Evolutionary conservation across 179 eudicot species (phyloP).

Genomic region (Nepenthes alata): DNA sequence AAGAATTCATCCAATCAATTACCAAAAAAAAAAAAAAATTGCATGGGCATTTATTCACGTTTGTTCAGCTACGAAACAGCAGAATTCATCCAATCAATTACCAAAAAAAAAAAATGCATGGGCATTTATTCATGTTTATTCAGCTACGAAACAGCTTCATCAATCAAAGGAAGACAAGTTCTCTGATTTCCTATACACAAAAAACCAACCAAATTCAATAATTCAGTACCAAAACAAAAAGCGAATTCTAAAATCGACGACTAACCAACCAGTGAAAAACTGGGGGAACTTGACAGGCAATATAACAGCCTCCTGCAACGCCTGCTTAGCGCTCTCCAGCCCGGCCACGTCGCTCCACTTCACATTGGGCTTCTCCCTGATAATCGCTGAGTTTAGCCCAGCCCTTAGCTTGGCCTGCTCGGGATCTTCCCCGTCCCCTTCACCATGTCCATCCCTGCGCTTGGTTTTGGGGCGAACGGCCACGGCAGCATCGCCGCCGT

Average conservation of each 20-base stretch:
- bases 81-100: too few species aligned
- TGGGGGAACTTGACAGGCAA: conserved; percentile 96
- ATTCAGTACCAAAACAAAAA: not conserved
- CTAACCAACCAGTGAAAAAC: conserved; percentile 67
- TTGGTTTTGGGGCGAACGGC: conserved; percentile 67
- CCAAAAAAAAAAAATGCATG: too few species aligned
- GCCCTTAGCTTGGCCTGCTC: conserved; percentile 74
- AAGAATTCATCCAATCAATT: too few species aligned
- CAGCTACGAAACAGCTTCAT: too few species aligned
- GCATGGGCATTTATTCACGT: too few species aligned
- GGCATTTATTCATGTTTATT: too few species aligned
- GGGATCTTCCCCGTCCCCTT: conserved; percentile 64
- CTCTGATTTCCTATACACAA: too few species aligned
- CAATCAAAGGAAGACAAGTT: too few species aligned
- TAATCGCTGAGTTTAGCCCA: conserved; percentile 79
- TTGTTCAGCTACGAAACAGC: too few species aligned
- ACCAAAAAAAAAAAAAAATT: too few species aligned
- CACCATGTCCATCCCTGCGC: conserved; percentile 50
- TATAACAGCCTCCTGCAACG: conserved; percentile 94
- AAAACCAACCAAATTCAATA: too few species aligned
- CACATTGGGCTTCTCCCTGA: conserved; percentile 90
- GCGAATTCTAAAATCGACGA: not conserved
- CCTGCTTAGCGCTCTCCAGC: conserved; percentile 90
- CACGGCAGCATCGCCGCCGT: conserved; percentile 75
- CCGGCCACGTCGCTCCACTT: conserved; percentile 99